Conservation (phyloP, 495 filamentous ascomycete species). For the Penicillium silybi region DNA sequence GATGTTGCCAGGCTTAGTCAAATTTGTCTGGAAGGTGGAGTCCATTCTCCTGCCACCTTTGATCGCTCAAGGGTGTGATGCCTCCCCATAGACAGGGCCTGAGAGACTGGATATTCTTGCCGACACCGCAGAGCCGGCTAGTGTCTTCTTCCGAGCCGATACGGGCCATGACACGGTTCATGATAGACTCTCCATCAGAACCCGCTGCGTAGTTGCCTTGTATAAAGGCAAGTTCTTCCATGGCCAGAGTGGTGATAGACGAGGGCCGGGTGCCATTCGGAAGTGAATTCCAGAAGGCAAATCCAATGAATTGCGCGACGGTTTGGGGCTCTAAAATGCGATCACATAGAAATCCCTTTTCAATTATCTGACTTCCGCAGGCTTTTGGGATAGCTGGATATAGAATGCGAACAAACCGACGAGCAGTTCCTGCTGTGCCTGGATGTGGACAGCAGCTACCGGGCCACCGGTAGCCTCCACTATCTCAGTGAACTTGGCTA, state of each 20-base stretch:
- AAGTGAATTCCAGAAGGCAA: slow-evolving; percentile 1
- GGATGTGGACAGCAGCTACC: slow-evolving; percentile 1
- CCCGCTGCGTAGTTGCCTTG: slow-evolving; percentile 4
- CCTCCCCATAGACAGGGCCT: slow-evolving; percentile 31
- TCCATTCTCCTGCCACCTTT: slow-evolving; percentile 28
- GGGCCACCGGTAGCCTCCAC: neutral
- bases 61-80: slow-evolving; percentile 28
- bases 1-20: neutral
- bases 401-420: slow-evolving; percentile 5
- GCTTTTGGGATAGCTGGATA: neutral
- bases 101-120: slow-evolving; percentile 27
- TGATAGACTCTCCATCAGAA: neutral
- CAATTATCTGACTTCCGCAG: neutral
- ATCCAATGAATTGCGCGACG: slow-evolving; percentile 14
- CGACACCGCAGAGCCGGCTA: slow-evolving; percentile 17
- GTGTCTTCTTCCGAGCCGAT: slow-evolving; percentile 16
- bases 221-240: slow-evolving; percentile 1
- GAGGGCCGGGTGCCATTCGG: slow-evolving; percentile 10
- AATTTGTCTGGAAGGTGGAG: slow-evolving; percentile 26
- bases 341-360: slow-evolving; percentile 4
- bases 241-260: neutral
- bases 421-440: slow-evolving; percentile 5
- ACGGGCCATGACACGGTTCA: slow-evolving; percentile 7
- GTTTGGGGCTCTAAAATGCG: slow-evolving; percentile 21
- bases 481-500: no score